A percentile compares a stretch with the other conserved stretches of the same genome.
Evolutionary conservation across 305 asterid genomes (phyloP).

Genomic region (Fraxinus velutina): DNA sequence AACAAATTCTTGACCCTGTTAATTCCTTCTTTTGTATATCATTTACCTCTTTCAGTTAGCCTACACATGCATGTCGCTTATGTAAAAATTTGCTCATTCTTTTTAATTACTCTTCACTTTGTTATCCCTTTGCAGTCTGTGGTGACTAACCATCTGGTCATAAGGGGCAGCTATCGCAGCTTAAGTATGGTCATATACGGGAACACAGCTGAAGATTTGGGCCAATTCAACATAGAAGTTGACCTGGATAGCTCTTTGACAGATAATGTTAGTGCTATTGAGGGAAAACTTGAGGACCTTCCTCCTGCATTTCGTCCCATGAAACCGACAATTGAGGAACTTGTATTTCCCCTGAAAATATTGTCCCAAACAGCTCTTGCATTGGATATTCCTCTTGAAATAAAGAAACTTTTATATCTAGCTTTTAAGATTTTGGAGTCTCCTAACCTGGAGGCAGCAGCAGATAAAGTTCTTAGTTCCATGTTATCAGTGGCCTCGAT

Average conservation of each 20-base stretch:
- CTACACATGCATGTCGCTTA: not conserved
- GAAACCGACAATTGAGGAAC: constrained; percentile 62
- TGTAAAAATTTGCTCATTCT: not conserved
- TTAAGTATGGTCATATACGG: constrained; percentile 96
- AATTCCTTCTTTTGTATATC: not conserved
- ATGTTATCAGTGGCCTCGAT: constrained; percentile 56
- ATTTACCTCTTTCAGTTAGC: not conserved
- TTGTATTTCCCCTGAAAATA: constrained; percentile 52
- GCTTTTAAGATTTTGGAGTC: constrained; percentile 52
- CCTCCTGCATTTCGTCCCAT: constrained; percentile 81
- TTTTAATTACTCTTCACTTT: not conserved
- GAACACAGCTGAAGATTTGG: constrained; percentile 87
- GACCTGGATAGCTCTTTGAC: constrained; percentile 81
- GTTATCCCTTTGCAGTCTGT: constrained; percentile 54
- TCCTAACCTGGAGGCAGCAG: constrained; percentile 45
- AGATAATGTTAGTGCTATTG: constrained; percentile 61
- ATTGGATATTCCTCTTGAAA: constrained; percentile 56
- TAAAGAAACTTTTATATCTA: constrained; percentile 53
- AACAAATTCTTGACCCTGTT: not conserved
- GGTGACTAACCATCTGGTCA: constrained; percentile 87
- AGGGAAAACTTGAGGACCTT: constrained; percentile 89
- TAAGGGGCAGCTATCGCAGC: constrained; percentile 95
- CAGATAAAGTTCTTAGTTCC: constrained; percentile 50
- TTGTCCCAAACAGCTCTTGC: constrained; percentile 46
- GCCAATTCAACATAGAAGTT: constrained; percentile 91